Base-by-base conservation (phyloP, 495 filamentous ascomycete species). In the Aspergillus biplanus region DNA sequence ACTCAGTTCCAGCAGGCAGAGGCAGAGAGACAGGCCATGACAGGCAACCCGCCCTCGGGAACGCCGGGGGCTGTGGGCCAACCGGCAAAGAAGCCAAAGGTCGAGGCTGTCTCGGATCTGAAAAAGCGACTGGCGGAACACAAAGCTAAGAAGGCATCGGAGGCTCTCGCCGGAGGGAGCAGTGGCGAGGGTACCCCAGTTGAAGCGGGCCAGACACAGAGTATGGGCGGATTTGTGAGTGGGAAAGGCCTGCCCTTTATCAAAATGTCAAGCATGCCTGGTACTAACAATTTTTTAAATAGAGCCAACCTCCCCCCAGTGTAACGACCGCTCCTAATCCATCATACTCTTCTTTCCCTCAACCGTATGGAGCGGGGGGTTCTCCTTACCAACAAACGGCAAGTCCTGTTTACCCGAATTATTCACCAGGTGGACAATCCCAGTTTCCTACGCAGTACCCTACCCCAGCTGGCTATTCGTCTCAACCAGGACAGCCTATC, bases 111-210 rank as follows among this genome's bases (percentile, higher is more conserved):
- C 0, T 86, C 88, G 12, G 92, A 96, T 67, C 71, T 96, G 66
- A 94, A 93, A 81, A 89, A 88, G 81, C 85, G 92, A 58, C 69
- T 96, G 52, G 91, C 90, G 50, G 92, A 91, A 67, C 89, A 93
- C 64, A 90, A 89, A 61, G 90, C 90, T 1, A 87, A 86, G 70
- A 79, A 84, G 58, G 85, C 86, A 21, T 27, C 21, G 21, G 87
- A 89, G 64, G 84, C 84, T 71, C 78, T 79, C 32, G 75, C 73
- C 58, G 82, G 82, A 52, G 82, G 80, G 39, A 87, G 84, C 67
- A 86, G 84, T 66, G 86, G 86, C 50, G 82, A 80, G 37, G 87
- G 80, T 35, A 90, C 87, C 0, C 84, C 88, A 8, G 71, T 82
- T 21, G 82, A 82, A 18, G 80, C 80, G 21, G 80, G 83, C 12